phyloP scores from a whole-genome alignment of 441 rosid genomes.

The Syzygium malaccense region DNA sequence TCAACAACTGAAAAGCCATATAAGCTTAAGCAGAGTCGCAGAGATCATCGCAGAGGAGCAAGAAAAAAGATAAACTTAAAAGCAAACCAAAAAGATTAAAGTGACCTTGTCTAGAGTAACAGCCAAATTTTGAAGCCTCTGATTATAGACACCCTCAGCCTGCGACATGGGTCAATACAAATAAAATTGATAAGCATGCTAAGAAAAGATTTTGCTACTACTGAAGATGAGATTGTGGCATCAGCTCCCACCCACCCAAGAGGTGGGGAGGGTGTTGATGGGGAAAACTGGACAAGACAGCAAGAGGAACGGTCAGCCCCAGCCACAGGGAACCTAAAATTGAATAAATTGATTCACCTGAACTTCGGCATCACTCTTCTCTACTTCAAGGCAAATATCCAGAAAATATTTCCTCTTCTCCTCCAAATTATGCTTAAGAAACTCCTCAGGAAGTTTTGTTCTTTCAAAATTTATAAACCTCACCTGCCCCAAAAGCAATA shows the following conservation, averaged over 20 bases:
- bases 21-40: neutral
- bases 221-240: neutral
- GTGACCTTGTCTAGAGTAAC: conserved; percentile 96
- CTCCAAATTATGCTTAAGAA: conserved; percentile 87
- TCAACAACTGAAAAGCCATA: neutral
- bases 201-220: neutral
- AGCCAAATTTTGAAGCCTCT: conserved; percentile 99
- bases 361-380: conserved; percentile 98
- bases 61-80: neutral
- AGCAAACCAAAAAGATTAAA: neutral
- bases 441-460: conserved; percentile 93
- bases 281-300: neutral
- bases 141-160: conserved; percentile 99
- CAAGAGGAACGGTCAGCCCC: neutral
- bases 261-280: neutral
- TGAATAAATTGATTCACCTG: conserved; percentile 50
- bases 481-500: conserved; percentile 52
- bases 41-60: neutral
- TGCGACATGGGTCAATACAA: conserved; percentile 22
- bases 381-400: conserved; percentile 75
- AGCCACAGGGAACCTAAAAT: neutral
- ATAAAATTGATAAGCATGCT: conserved; percentile 6
- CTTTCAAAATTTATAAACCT: conserved; percentile 95
- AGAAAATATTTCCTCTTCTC: conserved; percentile 83
- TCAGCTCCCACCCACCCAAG: neutral